Conservation (phyloP, 352 stramenopile species). For the Phytopythium cucurbitacearum region DNA sequence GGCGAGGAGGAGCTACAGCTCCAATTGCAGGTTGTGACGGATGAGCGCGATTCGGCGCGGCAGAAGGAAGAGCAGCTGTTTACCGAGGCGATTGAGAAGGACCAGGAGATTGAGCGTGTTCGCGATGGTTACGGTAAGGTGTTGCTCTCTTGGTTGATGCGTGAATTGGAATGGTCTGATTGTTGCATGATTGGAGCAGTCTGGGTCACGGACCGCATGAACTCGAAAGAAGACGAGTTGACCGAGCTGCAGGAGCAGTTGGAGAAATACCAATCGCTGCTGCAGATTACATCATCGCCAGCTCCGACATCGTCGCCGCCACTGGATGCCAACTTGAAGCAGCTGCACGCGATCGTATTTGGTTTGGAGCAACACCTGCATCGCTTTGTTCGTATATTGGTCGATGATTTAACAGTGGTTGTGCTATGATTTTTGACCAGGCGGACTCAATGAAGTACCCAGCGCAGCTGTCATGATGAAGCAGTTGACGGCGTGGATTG, state of each 20-base stretch:
- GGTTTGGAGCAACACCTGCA: conserved; percentile 8
- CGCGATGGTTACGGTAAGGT: conserved; percentile 76
- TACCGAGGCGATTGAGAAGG: conserved; percentile 79
- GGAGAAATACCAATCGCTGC: conserved; percentile 74
- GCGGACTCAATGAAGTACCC: conserved; percentile 6
- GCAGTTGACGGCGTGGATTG: conserved; percentile 28
- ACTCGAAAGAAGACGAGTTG: conserved; percentile 84
- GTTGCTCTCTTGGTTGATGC: not conserved
- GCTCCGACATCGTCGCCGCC: conserved; percentile 16
- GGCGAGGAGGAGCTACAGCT: conserved; percentile 75
- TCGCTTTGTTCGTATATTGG: conserved; percentile 8
- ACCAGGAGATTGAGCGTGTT: conserved; percentile 86
- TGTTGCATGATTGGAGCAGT: conserved; percentile 30
- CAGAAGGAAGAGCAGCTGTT: conserved; percentile 85
- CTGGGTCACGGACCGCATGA: conserved; percentile 87
- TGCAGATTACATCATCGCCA: conserved; percentile 45
- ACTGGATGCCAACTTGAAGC: conserved; percentile 21
- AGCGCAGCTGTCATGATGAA: conserved; percentile 17
- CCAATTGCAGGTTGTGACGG: conserved; percentile 79
- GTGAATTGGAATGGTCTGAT: conserved; percentile 4
- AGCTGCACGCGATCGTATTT: conserved; percentile 33
- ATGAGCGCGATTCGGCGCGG: conserved; percentile 75
- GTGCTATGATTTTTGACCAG: conserved; percentile 3
- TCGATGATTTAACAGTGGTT: not conserved
- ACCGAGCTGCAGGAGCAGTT: conserved; percentile 82